phyloP scores from a whole-genome alignment of 306 rosid species.

The Quercus parvula region DNA sequence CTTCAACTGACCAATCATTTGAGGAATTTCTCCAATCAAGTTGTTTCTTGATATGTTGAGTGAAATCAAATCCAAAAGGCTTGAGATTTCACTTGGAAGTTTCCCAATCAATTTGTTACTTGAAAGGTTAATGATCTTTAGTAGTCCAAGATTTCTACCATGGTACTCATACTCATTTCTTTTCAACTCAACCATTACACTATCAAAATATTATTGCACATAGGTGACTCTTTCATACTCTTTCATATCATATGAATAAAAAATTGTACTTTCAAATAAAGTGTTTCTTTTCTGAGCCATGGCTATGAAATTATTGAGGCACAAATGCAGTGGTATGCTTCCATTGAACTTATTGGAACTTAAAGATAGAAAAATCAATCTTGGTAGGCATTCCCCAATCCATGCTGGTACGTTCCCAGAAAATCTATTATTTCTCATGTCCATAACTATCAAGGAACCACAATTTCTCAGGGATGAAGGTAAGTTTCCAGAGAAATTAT shows the following conservation, averaged over 20 bases:
- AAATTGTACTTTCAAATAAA: no score
- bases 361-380: conserved; percentile 13
- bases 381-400: not conserved
- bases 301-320: not conserved
- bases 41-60: no score
- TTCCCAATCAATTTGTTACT: no score
- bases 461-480: not conserved
- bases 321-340: conserved; percentile 14
- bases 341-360: conserved; percentile 6
- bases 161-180: no score
- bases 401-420: conserved; percentile 26
- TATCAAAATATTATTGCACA: not conserved
- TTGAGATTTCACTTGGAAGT: no score
- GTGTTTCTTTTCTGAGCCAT: no score
- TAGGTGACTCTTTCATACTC: no score
- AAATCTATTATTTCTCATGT: conserved; percentile 28
- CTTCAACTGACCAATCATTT: no score
- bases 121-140: no score
- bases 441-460: not conserved
- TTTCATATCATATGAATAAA: no score
- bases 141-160: not conserved
- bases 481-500: not conserved
- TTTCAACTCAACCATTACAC: not conserved
- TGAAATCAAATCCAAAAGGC: no score
- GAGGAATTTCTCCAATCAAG: no score